Evolutionary conservation across 2,329 filamentous ascomycete genomes (phyloP).

Genomic region (Colletotrichum siamense): DNA sequence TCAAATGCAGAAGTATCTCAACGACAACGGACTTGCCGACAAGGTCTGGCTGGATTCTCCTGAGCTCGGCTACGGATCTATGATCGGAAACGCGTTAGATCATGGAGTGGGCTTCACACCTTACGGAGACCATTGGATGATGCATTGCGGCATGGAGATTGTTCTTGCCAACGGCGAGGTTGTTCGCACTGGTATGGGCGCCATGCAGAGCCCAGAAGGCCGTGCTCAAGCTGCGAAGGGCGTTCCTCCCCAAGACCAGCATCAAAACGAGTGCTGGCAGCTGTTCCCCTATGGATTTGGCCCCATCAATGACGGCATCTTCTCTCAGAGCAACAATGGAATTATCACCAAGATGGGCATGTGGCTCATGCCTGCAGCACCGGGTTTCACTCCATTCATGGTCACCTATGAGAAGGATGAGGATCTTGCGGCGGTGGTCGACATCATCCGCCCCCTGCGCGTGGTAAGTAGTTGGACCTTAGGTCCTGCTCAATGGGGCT

Average conservation of each 20-base stretch:
- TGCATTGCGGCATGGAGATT: slow-evolving; percentile 48
- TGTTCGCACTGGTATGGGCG: slow-evolving; percentile 53
- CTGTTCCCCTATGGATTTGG: slow-evolving; percentile 45
- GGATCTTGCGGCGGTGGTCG: slow-evolving; percentile 38
- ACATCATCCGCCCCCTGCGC: slow-evolving; percentile 38
- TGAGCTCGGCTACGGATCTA: slow-evolving; percentile 45
- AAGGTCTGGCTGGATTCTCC: slow-evolving; percentile 49
- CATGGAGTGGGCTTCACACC: slow-evolving; percentile 52
- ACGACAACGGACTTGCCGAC: slow-evolving; percentile 40
- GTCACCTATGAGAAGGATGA: slow-evolving; percentile 42
- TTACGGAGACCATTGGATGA: slow-evolving; percentile 41
- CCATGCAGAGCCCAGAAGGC: slow-evolving; percentile 37
- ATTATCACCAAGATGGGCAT: slow-evolving; percentile 62
- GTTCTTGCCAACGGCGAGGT: slow-evolving; percentile 51
- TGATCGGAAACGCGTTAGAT: slow-evolving; percentile 51
- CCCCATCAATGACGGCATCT: slow-evolving; percentile 48
- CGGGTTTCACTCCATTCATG: slow-evolving; percentile 41
- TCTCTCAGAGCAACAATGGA: slow-evolving; percentile 56
- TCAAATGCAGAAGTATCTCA: slow-evolving; percentile 55
- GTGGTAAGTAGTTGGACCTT: background rate
- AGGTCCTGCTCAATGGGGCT: no score
- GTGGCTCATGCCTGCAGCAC: slow-evolving; percentile 39
- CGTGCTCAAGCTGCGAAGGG: slow-evolving; percentile 38
- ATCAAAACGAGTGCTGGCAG: slow-evolving; percentile 34
- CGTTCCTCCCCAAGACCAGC: slow-evolving; percentile 32